phyloP scores from a whole-genome alignment of 1,284 basidiomycete genomes.

The Schizophyllum amplum region DNA sequence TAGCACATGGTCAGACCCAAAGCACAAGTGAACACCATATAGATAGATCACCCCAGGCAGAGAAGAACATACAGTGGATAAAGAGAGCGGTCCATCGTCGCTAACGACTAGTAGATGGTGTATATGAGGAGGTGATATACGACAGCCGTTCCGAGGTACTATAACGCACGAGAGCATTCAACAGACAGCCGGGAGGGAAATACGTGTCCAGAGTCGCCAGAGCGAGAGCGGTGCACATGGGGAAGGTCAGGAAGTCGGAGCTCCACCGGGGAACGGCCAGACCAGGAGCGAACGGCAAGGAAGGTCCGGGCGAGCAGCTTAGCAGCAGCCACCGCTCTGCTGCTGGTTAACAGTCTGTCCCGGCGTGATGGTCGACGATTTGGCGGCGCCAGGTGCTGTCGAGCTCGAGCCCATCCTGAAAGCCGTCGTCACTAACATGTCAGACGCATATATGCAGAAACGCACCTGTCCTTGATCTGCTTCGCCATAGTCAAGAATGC shows the following conservation, averaged over 20 bases:
- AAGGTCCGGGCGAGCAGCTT: constrained; percentile 16
- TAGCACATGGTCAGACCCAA: not conserved
- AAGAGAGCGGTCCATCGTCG: constrained; percentile 15
- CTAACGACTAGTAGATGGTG: constrained; percentile 18
- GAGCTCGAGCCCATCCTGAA: constrained; percentile 71
- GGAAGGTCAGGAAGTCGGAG: constrained; percentile 9
- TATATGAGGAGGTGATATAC: constrained; percentile 22
- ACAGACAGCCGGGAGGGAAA: not conserved
- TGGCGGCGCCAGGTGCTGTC: constrained; percentile 60
- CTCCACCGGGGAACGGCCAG: constrained; percentile 5
- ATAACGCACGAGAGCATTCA: not conserved
- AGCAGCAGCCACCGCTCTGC: constrained; percentile 70
- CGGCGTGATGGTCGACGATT: constrained; percentile 61
- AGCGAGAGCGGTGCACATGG: constrained; percentile 11
- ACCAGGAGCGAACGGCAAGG: not conserved
- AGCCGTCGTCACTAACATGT: constrained; percentile 10
- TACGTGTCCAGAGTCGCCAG: constrained; percentile 13
- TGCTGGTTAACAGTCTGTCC: constrained; percentile 74
- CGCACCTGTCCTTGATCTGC: constrained; percentile 93
- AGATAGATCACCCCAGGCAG: not conserved
- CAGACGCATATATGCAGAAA: not conserved
- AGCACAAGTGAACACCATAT: constrained; percentile 8
- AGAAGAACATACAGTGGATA: constrained; percentile 1
- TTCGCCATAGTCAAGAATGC: constrained; percentile 99
- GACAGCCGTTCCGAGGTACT: constrained; percentile 1